A percentile compares a stretch with the other conserved stretches of the same genome.
Conservation (phyloP, 192 early-diverging fungal species). For the Umbelopsis ramanniana region DNA sequence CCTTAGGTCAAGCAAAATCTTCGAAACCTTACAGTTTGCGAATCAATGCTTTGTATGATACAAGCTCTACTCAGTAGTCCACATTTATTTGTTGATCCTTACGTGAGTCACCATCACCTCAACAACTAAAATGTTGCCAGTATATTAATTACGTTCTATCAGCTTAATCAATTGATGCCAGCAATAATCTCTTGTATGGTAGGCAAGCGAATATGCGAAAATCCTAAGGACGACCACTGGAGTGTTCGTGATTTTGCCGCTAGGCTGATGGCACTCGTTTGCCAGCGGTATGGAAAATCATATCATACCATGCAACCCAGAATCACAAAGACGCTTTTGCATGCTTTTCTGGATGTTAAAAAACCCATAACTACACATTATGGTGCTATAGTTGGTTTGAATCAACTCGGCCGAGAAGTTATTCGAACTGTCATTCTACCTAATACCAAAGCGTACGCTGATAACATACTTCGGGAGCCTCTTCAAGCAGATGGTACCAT, state of each 20-base stretch:
- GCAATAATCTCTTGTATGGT: slow-evolving; percentile 92
- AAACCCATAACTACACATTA: slow-evolving; percentile 86
- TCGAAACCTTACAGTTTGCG: slow-evolving; percentile 69
- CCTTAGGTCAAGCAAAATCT: slow-evolving; percentile 77
- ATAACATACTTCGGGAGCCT: slow-evolving; percentile 42
- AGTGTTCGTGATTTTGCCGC: slow-evolving; percentile 79
- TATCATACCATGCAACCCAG: slow-evolving; percentile 91
- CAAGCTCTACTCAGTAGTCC: slow-evolving; percentile 83
- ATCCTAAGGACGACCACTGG: slow-evolving; percentile 82
- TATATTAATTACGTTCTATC: slow-evolving; percentile 13
- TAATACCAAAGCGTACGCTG: slow-evolving; percentile 71
- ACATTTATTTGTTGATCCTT: slow-evolving; percentile 91
- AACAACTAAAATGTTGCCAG: background rate
- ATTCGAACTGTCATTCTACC: slow-evolving; percentile 76
- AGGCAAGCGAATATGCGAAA: slow-evolving; percentile 76
- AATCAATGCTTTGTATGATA: slow-evolving; percentile 80
- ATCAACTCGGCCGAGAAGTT: slow-evolving; percentile 77
- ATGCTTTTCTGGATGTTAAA: slow-evolving; percentile 86
- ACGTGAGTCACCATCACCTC: slow-evolving; percentile 58
- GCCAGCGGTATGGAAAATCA: slow-evolving; percentile 71
- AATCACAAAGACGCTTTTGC: slow-evolving; percentile 86
- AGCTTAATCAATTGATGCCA: slow-evolving; percentile 97
- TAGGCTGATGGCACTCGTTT: slow-evolving; percentile 72
- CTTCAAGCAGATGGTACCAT: slow-evolving; percentile 25
- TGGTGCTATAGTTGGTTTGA: slow-evolving; percentile 84